Base-by-base conservation (phyloP, 2,329 filamentous ascomycete species). In the Alternaria gaisen region DNA sequence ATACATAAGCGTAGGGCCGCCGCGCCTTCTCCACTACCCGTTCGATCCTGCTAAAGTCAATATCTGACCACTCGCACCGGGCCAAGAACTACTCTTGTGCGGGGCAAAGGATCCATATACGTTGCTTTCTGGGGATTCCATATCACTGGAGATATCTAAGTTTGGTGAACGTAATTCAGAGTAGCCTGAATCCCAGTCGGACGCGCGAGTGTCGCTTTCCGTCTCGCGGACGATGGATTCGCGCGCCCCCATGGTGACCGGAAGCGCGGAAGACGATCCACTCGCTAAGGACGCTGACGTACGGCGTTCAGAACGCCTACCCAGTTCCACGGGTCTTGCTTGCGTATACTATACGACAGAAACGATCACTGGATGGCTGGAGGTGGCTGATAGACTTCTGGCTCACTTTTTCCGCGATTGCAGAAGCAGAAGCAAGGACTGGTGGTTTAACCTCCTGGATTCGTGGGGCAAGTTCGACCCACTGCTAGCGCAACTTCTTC, bases 1-100 rank as follows among this genome's bases (percentile, higher is more conserved):
- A 61, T 44, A 57, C 52, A 56, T 68, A 67, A 70, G 67, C 66
- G 64, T 60, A 65, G 58, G 60, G 69, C 69, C 70, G 67, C 69
- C 70, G 67, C 60, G 67, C 67, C 58, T 67, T 64, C 66, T 69
- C 69, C 68, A 63, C 63, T 56, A 56, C 24, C 59, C 55, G 55
- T 64, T 66, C 32, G 62, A 67, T 58, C 58, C 58, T 63, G 66
- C 56, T 54, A 59, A 47, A 52, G 30, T 34, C 56, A 47, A 48
- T 26, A 44, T 32, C 57, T 47, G 51, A 62, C 60, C 22, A 51
- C 34, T 28, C 40, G 47, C 36, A 12, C 47, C 53, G 38, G 53
- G 42, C 53, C 30, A 55, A 52, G 26, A 53, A 48, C 53, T 28
- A 18, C 47, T 44, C 30, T 52, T 47, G 34, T 36, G 51, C 46